Evolutionary conservation across 352 stramenopile genomes (phyloP), one percentile per base, ranked within the genome.

Genomic region (Globisporangium ultimum): DNA sequence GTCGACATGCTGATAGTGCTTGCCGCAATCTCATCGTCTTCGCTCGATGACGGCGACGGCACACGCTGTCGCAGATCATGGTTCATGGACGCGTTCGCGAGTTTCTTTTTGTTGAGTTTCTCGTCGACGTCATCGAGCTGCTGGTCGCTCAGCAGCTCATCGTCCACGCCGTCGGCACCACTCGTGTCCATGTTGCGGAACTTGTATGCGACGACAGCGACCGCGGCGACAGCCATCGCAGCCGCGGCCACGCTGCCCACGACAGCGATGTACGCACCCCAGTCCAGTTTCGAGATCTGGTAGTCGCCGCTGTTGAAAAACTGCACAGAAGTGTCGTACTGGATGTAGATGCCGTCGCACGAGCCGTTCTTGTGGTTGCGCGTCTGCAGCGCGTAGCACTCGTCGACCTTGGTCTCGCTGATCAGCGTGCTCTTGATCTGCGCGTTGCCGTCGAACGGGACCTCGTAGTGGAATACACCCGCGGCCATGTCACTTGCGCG

Each of bases 381-480:
- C 4, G 85, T 91, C 59, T 93, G 83, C 17, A 91, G 61, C 24
- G 73, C 66, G 59, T 88, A 91, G 61, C 85, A 93, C 55, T 66
- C 58, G 10, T 76, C 40, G 49, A 90, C 75, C 42, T 66, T 62
- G 7, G 64, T 70, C 48, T 68, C 88, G 11, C 71, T 72, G 28
- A 59, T 22, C 15, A 21, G 41, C 21, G 77, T 67, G 17, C 68
- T 61, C 32, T 63, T 56, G 28, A 87, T 36, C 28, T 36, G 59
- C 41, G 42, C 36, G 32, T 60, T 36, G 17, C 48, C 52, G 5
- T 64, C 65, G 42, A 66, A 77, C 0, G 71, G 70, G 11, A 76
- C 78, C 6, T 66, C 61, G 68, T 84, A 85, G 46, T 88, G 68
- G 56, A 93, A 93, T 14, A 77, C 85, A 15, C 82, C 83, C 5